These are phyloP conservation scores for Dendrobium huoshanense DNA, from an alignment of 106 monocot species.

Conservation along the genomic window DNA sequence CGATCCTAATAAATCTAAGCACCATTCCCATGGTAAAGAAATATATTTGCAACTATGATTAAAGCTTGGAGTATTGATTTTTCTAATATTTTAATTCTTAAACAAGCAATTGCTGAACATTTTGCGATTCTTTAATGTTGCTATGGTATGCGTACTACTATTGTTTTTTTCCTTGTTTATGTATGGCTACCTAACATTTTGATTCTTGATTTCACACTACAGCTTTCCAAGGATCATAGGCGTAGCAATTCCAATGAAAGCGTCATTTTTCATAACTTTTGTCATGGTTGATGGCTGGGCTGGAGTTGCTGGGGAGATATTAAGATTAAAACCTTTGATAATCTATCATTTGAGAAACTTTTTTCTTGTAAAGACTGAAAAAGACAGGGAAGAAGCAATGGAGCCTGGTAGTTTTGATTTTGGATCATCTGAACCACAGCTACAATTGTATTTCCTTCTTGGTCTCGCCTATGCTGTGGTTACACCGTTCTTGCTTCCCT, in stretches of 20 bases:
- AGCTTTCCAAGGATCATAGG: slow-evolving; percentile 69
- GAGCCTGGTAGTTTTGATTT: slow-evolving; percentile 69
- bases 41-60: neutral
- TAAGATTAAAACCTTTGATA: slow-evolving; percentile 57
- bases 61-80: too few relatives aligned
- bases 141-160: neutral
- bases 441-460: slow-evolving; percentile 76
- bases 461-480: slow-evolving; percentile 73
- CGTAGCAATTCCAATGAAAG: slow-evolving; percentile 69
- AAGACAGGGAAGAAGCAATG: slow-evolving; percentile 76
- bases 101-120: neutral
- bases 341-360: slow-evolving; percentile 64
- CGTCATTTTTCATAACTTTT: slow-evolving; percentile 76
- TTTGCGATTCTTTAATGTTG: neutral
- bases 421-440: slow-evolving; percentile 44
- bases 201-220: slow-evolving; percentile 4
- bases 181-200: neutral
- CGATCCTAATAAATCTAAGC: neutral
- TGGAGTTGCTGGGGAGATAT: slow-evolving; percentile 69
- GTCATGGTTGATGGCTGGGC: slow-evolving; percentile 92
- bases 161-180: neutral
- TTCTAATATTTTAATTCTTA: neutral
- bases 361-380: slow-evolving; percentile 80
- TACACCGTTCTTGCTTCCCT: slow-evolving; percentile 74
- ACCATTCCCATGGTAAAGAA: neutral